phyloP scores from a whole-genome alignment of 352 stramenopile genomes.

The Lagenidium giganteum region DNA sequence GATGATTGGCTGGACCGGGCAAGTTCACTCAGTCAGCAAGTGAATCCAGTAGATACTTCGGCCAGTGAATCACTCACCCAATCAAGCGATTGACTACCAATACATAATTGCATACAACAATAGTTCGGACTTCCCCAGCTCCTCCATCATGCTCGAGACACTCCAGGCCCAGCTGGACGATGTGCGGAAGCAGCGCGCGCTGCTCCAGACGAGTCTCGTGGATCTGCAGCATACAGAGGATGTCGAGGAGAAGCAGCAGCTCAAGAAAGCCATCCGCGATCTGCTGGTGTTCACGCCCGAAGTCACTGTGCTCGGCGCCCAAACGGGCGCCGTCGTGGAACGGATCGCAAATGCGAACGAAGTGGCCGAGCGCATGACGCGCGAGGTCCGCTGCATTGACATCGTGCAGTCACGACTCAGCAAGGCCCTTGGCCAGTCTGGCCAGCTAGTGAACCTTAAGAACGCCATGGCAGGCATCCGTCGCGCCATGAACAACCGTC shows the following conservation, averaged over 20 bases:
- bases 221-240: conserved; percentile 37
- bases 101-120: too few relatives aligned
- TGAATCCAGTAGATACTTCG: too few relatives aligned
- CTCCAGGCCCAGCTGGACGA: too few relatives aligned
- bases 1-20: too few relatives aligned
- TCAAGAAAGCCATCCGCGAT: conserved; percentile 36
- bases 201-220: conserved; percentile 23
- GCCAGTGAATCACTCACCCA: too few relatives aligned
- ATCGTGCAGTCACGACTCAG: conserved; percentile 76
- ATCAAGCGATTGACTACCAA: too few relatives aligned
- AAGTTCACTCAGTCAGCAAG: too few relatives aligned
- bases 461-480: conserved; percentile 73
- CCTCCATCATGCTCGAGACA: too few relatives aligned
- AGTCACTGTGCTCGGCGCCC: conserved; percentile 61
- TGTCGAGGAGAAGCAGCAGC: conserved; percentile 46
- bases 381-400: conserved; percentile 75
- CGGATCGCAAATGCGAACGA: conserved; percentile 84
- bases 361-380: conserved; percentile 87
- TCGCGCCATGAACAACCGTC: conserved; percentile 63
- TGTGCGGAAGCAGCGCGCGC: conserved; percentile 34
- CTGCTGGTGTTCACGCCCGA: conserved; percentile 58
- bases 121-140: too few relatives aligned
- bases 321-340: conserved; percentile 79
- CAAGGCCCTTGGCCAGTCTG: conserved; percentile 50
- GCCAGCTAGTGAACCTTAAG: conserved; percentile 70